Conservation (phyloP, 2,329 filamentous ascomycete genomes). For the Claviceps pazoutovae region DNA sequence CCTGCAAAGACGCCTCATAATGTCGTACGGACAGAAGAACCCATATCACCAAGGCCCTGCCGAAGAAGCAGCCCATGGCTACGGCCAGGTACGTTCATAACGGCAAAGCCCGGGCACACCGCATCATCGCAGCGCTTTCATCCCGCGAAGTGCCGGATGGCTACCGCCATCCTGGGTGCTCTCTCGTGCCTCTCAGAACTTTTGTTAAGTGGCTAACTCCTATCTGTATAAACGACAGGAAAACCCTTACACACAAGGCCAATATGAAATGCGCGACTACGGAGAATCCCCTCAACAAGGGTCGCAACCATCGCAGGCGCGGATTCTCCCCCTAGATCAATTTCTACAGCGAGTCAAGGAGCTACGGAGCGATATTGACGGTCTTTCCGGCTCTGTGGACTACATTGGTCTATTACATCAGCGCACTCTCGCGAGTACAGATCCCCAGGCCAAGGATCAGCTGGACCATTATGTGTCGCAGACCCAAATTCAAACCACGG, state of each 20-base stretch:
- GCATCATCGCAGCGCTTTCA: neutral
- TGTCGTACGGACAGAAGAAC: conserved; percentile 14
- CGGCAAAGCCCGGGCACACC: neutral
- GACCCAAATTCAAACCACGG: conserved; percentile 59
- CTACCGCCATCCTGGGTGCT: no score
- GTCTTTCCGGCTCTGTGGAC: conserved; percentile 51
- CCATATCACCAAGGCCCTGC: conserved; percentile 11
- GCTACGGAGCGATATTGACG: conserved; percentile 53
- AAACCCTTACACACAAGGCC: conserved; percentile 17
- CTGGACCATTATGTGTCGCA: conserved; percentile 55
- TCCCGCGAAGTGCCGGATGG: neutral
- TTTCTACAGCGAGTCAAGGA: conserved; percentile 55
- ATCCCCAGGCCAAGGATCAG: conserved; percentile 39
- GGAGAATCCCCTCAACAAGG: conserved; percentile 13
- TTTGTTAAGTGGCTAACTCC: neutral
- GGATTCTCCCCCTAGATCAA: conserved; percentile 43
- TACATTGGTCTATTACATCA: conserved; percentile 58
- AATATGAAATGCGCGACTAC: conserved; percentile 44
- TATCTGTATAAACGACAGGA: neutral
- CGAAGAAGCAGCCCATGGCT: conserved; percentile 8
- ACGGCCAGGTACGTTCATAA: conserved; percentile 8
- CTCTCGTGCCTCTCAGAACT: neutral
- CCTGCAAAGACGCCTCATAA: conserved; percentile 3
- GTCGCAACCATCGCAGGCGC: conserved; percentile 8
- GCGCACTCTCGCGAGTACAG: conserved; percentile 53